Conservation (phyloP, 225 moss, liverwort and hornwort genomes). For the Physcomitrellopsis africana region DNA sequence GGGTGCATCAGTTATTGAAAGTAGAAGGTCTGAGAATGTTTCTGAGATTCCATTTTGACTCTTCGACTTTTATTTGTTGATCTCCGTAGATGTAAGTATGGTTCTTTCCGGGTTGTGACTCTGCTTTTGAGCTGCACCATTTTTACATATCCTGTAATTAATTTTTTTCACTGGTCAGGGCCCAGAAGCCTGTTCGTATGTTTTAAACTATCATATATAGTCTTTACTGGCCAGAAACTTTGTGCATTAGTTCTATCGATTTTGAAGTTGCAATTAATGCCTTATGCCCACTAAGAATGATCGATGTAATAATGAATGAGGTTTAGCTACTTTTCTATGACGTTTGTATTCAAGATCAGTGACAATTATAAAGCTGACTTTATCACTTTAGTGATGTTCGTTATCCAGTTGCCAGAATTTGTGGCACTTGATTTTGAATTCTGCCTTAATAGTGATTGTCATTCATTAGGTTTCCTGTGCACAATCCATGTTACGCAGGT, state of each 20-base stretch:
- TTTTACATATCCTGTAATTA: conserved; percentile 17
- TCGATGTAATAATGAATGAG: conserved; percentile 15
- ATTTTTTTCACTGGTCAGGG: conserved; percentile 1
- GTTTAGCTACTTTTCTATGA: conserved; percentile 24
- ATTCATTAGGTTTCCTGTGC: conserved; percentile 18
- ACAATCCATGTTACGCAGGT: conserved; percentile 47
- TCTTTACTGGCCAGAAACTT: conserved; percentile 19
- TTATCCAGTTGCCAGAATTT: conserved; percentile 13
- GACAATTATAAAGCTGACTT: conserved; percentile 7
- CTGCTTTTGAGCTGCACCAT: conserved; percentile 19
- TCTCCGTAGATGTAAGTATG: conserved; percentile 8
- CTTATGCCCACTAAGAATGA: conserved; percentile 5
- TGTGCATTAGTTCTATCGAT: conserved; percentile 11
- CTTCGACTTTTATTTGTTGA: conserved; percentile 22
- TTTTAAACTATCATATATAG: conserved; percentile 12
- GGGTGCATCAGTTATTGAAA: conserved; percentile 19
- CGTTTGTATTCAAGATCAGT: conserved; percentile 18
- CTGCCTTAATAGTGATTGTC: conserved; percentile 18
- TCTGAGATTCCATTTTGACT: conserved; percentile 12
- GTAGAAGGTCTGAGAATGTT: conserved; percentile 8
- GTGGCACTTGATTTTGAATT: conserved; percentile 24
- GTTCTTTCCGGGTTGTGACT: conserved; percentile 25
- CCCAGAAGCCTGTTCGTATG: conserved; percentile 20
- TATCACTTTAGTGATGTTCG: conserved; percentile 18
- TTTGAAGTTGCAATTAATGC: conserved; percentile 9